Evolutionary conservation across 208 protist species (phyloP).

Genomic region (Leishmania mexicana): DNA sequence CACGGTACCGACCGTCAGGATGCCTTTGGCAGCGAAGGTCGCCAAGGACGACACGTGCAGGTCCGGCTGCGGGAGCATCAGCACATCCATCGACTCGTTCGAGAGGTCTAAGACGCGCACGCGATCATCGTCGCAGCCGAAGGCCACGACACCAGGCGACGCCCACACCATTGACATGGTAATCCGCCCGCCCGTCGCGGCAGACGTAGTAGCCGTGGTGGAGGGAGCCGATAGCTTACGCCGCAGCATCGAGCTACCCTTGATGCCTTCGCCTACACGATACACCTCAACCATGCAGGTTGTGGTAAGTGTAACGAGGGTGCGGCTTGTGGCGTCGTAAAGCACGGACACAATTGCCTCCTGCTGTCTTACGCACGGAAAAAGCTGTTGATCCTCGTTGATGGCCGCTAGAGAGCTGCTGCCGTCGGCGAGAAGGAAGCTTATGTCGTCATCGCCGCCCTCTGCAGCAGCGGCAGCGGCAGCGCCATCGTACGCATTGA

Average conservation of each 20-base stretch:
- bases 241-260: constrained; percentile 44
- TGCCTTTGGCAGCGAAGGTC: constrained; percentile 33
- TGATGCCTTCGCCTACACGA: constrained; percentile 52
- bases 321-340: constrained; percentile 64
- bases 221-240: constrained; percentile 70
- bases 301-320: constrained; percentile 68
- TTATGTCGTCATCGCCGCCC: constrained; percentile 60
- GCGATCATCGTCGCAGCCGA: constrained; percentile 77
- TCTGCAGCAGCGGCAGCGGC: constrained; percentile 3
- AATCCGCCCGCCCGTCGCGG: constrained; percentile 31
- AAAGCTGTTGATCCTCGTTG: constrained; percentile 74
- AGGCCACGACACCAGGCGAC: constrained; percentile 64
- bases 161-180: constrained; percentile 79
- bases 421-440: constrained; percentile 67
- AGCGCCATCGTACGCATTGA: background rate
- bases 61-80: constrained; percentile 56
- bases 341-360: constrained; percentile 62
- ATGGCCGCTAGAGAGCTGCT: constrained; percentile 45
- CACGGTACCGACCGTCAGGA: constrained; percentile 62
- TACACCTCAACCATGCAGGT: constrained; percentile 71
- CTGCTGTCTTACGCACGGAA: constrained; percentile 46
- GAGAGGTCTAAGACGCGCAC: constrained; percentile 85
- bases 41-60: constrained; percentile 64
- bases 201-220: constrained; percentile 23
- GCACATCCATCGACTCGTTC: constrained; percentile 70